Evolutionary conservation across 257 asterid species (phyloP), one percentile per base, ranked within the genome.

Genomic region (Solanum medicagineum): DNA sequence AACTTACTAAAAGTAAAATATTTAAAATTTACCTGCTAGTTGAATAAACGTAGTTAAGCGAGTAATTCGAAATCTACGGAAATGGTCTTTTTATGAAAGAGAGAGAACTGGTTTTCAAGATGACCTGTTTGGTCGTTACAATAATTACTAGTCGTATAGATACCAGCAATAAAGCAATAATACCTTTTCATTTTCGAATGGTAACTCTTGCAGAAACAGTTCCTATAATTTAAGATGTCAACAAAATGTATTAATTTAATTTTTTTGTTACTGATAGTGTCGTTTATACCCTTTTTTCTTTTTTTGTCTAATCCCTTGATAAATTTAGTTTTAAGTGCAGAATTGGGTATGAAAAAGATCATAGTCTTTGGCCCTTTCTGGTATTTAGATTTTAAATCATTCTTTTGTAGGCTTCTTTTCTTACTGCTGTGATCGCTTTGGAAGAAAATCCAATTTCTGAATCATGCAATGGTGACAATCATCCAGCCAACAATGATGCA

Each of bases 361-460:
- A 55, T 53, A 16, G 29, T 79, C n/a, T 45, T 53, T 51, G 26
- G 60, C 4, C 83, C 17, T 53, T 51, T 79, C 65, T 79, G 44
- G 26, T 79, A 53, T 29, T 53, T 26, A 16, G 29, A 79, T 79
- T 79, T 0, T 19, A 29, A 15, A 26, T 56, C 65, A 10, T 79
- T 53, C 47, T 44, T n/a, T 73, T 83, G 81, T 96, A 97, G 98
- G 97, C 98, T 81, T 98, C 97, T 87, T 93, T 97, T 92, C 93
- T 93, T 87, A 87, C 89, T 74, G 92, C 93, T 81, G 84, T 95
- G 85, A 85, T 94, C 32, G 51, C 89, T 53, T 85, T 92, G 8
- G 85, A 87, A 70, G 97, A 90, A 68, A 82, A 85, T 86, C 24
- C 79, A 73, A 87, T 85, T 88, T 84, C 89, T 75, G 91, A 86